Percentiles rank a stretch among this genome's conserved stretches.
phyloP scores from a whole-genome alignment of 129 eudicot species.

The Arctium minus region DNA sequence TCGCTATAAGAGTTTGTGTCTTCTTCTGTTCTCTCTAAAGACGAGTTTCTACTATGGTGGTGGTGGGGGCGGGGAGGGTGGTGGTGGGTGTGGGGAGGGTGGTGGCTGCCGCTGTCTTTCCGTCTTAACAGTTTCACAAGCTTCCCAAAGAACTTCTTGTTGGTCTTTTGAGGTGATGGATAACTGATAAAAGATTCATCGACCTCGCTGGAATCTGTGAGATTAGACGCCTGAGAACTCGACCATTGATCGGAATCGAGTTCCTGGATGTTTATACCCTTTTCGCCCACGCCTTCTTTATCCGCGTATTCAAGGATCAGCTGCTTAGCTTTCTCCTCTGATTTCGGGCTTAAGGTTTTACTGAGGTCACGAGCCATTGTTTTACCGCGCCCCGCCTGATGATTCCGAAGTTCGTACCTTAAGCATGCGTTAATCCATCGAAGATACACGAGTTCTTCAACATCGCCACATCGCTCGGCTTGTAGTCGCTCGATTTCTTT shows the following conservation, averaged over 20 bases:
- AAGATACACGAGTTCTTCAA: conserved; percentile 86
- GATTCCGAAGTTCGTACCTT: conserved; percentile 68
- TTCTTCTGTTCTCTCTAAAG: conserved; percentile 29
- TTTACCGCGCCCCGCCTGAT: conserved; percentile 58
- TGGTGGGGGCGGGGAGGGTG: not conserved
- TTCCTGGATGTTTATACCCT: conserved; percentile 33
- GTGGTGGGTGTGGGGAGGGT: not conserved
- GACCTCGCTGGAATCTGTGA: conserved; percentile 54
- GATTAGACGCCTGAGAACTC: conserved; percentile 55
- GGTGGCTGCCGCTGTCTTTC: conserved; percentile 21
- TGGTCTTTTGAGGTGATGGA: conserved; percentile 23
- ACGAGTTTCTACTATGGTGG: conserved; percentile 33
- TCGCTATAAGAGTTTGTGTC: conserved; percentile 33
- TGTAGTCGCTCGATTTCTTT: conserved; percentile 67
- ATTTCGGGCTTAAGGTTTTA: conserved; percentile 60
- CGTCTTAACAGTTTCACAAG: conserved; percentile 49
- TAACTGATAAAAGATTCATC: conserved; percentile 33
- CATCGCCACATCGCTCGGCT: conserved; percentile 63
- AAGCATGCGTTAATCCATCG: conserved; percentile 92
- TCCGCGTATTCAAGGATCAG: conserved; percentile 71
- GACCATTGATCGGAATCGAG: conserved; percentile 67
- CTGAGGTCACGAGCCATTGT: conserved; percentile 80
- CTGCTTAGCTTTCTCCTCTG: conserved; percentile 76
- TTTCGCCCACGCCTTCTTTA: conserved; percentile 47
- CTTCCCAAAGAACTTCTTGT: conserved; percentile 50